Evolutionary conservation across 176 grass and related monocot species (phyloP).

Genomic region (Cenchrus fungigraminus): DNA sequence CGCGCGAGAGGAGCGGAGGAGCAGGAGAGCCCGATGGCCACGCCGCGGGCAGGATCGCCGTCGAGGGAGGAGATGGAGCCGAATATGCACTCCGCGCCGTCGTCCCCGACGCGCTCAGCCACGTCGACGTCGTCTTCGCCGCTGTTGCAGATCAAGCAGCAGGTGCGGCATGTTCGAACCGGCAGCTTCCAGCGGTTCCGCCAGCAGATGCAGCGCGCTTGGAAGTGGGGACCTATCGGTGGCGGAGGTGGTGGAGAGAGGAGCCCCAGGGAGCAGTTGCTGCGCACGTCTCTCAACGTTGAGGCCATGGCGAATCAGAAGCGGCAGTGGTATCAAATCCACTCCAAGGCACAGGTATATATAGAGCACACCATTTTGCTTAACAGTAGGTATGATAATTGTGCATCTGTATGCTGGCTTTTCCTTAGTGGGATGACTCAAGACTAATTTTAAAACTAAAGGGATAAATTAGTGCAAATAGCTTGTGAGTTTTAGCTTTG

Average conservation of each 20-base stretch:
- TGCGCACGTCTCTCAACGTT: constrained; percentile 68
- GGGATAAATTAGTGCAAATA: constrained; percentile 21
- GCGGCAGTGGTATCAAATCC: constrained; percentile 86
- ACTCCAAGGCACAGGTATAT: constrained; percentile 71
- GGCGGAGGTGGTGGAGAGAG: constrained; percentile 38
- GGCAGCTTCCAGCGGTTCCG: constrained; percentile 86
- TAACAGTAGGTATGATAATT: not conserved
- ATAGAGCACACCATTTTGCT: constrained; percentile 4
- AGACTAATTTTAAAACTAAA: constrained; percentile 21
- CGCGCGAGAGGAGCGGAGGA: constrained; percentile 36
- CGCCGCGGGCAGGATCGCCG: constrained; percentile 22
- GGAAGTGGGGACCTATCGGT: constrained; percentile 76
- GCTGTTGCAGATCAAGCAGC: constrained; percentile 46
- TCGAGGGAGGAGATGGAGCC: constrained; percentile 33
- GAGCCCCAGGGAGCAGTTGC: constrained; percentile 62
- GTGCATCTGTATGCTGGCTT: constrained; percentile 10
- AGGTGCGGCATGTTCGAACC: constrained; percentile 66
- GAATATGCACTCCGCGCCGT: constrained; percentile 39
- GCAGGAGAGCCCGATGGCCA: constrained; percentile 31
- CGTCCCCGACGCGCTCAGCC: constrained; percentile 32
- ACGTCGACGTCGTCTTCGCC: constrained; percentile 42
- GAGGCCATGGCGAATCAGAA: constrained; percentile 96
- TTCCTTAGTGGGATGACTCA: not conserved
- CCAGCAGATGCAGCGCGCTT: constrained; percentile 86
- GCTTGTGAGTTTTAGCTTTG: not conserved